Base-by-base conservation (phyloP, 805 yeast species). In the Lipomyces starkeyi region DNA sequence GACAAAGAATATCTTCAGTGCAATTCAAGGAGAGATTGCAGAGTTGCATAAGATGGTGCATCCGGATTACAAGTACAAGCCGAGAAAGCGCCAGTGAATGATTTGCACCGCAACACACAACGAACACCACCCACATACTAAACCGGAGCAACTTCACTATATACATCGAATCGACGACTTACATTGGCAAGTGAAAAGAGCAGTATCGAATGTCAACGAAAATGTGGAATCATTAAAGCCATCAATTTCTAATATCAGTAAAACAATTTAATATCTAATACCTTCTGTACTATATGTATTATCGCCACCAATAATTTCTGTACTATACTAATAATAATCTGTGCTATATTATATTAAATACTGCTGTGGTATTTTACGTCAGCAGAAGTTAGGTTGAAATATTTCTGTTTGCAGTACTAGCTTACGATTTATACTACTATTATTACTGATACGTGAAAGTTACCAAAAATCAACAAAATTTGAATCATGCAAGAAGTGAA, bases 11-110 rank as follows among this genome's bases (percentile, higher is more conserved):
- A 43, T 43, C 9, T 43, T 43, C 20, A n/a, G 22, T 17, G 49
- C 49, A 8, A 43, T 43, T 43, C 49, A 43, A n/a, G 22, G 8
- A 17, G 49, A 43, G 49, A 43, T 43, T 43, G 49, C 49, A 43
- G 49, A 43, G 11, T 8, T 43, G 22, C 49, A 43, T n/a, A 43
- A n/a, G 49, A 43, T 43, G 49, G 49, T 43, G 22, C 49, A 43
- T n/a, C 49, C 49, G 49, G 49, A 43, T 43, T 43, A 43, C 49
- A 43, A 43, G 49, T 43, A 43, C 49, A 43, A 43, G 49, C 49
- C 49, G 3, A 43, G 49, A n/a, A 43, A 43, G 49, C 20, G 49
- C 22, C 49, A 43, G 49, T 43, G 49, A 43, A 4, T 13, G 40
- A 37, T 37, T 27, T n/a, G 49, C 22, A n/a, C 22, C 9, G 47